phyloP scores from a whole-genome alignment of 192 early-diverging fungal species.

The Allomyces arbusculus region DNA sequence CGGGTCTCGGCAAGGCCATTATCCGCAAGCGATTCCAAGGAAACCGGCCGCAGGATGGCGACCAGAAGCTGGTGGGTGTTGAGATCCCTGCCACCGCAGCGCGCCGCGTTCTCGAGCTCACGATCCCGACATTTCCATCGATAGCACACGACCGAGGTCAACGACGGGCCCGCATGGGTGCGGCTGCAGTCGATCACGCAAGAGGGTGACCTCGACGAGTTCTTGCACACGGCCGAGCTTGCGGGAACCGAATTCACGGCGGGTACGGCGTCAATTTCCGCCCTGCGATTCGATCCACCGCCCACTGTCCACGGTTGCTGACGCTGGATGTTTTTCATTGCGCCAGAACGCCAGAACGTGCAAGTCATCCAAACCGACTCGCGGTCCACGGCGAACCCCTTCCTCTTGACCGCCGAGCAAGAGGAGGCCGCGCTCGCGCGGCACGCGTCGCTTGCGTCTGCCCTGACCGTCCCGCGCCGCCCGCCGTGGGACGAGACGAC shows the following conservation, averaged over 20 bases:
- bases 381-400: slow-evolving; percentile 43
- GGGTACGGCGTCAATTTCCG: slow-evolving; percentile 16
- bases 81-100: too few species aligned
- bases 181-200: slow-evolving; percentile 89
- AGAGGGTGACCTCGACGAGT: slow-evolving; percentile 91
- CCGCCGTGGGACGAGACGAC: slow-evolving; percentile 76
- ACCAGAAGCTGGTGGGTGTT: too few species aligned
- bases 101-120: too few species aligned
- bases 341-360: slow-evolving; percentile 54
- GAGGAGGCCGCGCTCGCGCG: slow-evolving; percentile 52
- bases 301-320: background rate
- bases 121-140: background rate
- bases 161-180: slow-evolving; percentile 65
- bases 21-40: slow-evolving; percentile 11
- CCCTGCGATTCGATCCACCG: slow-evolving; percentile 8
- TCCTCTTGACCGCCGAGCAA: slow-evolving; percentile 55
- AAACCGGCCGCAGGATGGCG: too few species aligned
- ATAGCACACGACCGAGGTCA: slow-evolving; percentile 59
- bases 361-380: slow-evolving; percentile 51
- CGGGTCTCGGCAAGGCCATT: slow-evolving; percentile 10
- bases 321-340: background rate
- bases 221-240: slow-evolving; percentile 80
- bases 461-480: slow-evolving; percentile 65
- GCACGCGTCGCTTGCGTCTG: slow-evolving; percentile 52
- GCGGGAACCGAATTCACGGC: slow-evolving; percentile 88